Percentiles rank a stretch among this genome's conserved stretches.
phyloP scores from a whole-genome alignment of 2,329 filamentous ascomycete genomes.

The Trichoderma brevicompactum region DNA sequence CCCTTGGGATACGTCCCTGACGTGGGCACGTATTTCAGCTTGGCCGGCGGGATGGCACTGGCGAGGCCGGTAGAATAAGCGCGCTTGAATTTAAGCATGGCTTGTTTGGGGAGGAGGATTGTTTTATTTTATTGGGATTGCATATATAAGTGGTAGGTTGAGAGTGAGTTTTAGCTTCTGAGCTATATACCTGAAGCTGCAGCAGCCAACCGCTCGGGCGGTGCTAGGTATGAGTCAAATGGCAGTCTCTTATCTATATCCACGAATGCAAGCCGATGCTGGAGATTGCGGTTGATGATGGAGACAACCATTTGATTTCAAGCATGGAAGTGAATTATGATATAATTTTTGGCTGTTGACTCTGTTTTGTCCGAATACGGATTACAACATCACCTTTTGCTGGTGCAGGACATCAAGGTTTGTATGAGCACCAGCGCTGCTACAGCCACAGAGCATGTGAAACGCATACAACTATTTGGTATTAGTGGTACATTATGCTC shows the following conservation, averaged over 20 bases:
- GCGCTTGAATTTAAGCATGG: conserved; percentile 43
- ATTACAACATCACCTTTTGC: not conserved
- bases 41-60: conserved; percentile 68
- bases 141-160: not conserved
- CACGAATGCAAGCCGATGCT: not conserved
- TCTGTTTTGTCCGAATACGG: not conserved
- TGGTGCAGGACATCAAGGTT: too few species aligned
- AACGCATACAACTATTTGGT: too few species aligned
- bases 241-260: not conserved
- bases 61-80: conserved; percentile 42
- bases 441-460: too few species aligned
- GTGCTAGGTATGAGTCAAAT: conserved; percentile 13
- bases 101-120: not conserved
- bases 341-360: not conserved
- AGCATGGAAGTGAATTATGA: not conserved
- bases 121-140: conserved; percentile 20
- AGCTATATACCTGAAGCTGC: not conserved
- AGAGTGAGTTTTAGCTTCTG: conserved; percentile 4
- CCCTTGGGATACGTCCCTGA: conserved; percentile 87
- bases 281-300: not conserved
- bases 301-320: not conserved
- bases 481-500: too few species aligned
- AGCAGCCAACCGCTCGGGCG: not conserved
- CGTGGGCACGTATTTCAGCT: conserved; percentile 87
- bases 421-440: too few species aligned